Base-by-base conservation (phyloP, 2,329 filamentous ascomycete species). In the Microcyclospora pomicola region DNA sequence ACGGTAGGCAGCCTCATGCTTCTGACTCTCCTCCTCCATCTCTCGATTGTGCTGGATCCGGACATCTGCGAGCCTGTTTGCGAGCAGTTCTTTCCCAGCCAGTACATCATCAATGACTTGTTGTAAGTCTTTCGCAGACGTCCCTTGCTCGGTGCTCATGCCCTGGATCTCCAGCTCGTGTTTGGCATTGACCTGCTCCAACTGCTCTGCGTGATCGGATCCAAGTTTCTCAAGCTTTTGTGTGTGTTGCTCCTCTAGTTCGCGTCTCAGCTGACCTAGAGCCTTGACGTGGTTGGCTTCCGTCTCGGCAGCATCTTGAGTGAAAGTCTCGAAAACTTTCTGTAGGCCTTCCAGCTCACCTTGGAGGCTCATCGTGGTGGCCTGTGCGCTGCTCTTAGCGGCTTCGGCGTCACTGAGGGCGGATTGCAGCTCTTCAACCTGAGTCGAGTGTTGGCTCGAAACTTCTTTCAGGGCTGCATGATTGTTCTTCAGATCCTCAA, bases 21-120 rank as follows among this genome's bases (percentile, higher is more conserved):
- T 46, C 30, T 46, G 45, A 14, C 37, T 29, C 28, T 48, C 43
- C 34, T 49, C 47, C 36, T 51, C 49, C 14, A 51, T 41, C 35
- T 49, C 49, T 16, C 44, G 47, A 28, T 50, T 49, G 31, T 50
- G 47, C 27, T 46, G 42, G 29, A 46, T 43, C 10, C 38, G 39
- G 13, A 43, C 16, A 1, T 49, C 47, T 24, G 38, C 39, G 15
- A 49, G 41, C 37, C 43, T 34, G 27, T 40, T 34, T 16, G 41
- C 42, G 5, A 45, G 38, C 12, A 16, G 32, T 16, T 31, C 31
- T 32, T 46, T 47, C 34, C 43, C 45, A 15, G 16, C 34, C 7
- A 40, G 24, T n/a, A 42, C 16, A 6, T 27, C 27, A 6, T 42
- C 39, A 37, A 42, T 29, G 14, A 36, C 37, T 19, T 38, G 29